A percentile compares a stretch with the other conserved stretches of the same genome.
Conservation (phyloP, 2,329 filamentous ascomycete genomes). For the Emmonsia crescens region DNA sequence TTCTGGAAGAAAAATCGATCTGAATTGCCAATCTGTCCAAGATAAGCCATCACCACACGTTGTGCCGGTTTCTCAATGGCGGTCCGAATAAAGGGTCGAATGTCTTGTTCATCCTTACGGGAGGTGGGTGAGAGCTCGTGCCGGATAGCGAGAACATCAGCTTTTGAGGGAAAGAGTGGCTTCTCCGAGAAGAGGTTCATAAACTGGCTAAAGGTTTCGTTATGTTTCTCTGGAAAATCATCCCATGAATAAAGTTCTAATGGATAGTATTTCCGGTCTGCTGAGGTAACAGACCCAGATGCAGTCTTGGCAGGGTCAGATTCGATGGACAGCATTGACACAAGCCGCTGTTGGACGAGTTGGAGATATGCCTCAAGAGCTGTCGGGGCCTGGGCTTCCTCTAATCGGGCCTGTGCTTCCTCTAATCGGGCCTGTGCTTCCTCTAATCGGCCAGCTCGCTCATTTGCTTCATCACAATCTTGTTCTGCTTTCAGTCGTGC, state of each 20-base stretch:
- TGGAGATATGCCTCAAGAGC: not conserved
- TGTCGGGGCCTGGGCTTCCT: not conserved
- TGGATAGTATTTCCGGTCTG: not conserved
- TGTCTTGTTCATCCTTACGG: not conserved
- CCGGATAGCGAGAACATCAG: not conserved
- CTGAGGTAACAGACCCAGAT: not conserved
- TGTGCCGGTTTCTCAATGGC: not conserved
- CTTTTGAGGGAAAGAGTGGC: not conserved
- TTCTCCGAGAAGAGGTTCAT: not conserved
- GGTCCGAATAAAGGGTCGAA: not conserved
- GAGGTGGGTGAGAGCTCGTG: not conserved
- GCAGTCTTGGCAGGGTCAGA: not conserved
- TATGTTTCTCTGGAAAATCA: not conserved
- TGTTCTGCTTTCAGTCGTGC: too few species aligned
- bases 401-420: too few species aligned
- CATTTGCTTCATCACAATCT: too few species aligned
- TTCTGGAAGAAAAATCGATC: not conserved
- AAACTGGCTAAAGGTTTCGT: not conserved
- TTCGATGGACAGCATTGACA: not conserved
- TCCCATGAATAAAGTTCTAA: not conserved
- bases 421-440: not conserved
- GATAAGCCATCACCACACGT: not conserved
- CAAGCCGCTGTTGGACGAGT: conserved; percentile 1
- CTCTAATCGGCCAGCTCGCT: not conserved
- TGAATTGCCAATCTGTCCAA: not conserved